phyloP scores from a whole-genome alignment of 2,329 filamentous ascomycete species.

The Fusarium mundagurra region DNA sequence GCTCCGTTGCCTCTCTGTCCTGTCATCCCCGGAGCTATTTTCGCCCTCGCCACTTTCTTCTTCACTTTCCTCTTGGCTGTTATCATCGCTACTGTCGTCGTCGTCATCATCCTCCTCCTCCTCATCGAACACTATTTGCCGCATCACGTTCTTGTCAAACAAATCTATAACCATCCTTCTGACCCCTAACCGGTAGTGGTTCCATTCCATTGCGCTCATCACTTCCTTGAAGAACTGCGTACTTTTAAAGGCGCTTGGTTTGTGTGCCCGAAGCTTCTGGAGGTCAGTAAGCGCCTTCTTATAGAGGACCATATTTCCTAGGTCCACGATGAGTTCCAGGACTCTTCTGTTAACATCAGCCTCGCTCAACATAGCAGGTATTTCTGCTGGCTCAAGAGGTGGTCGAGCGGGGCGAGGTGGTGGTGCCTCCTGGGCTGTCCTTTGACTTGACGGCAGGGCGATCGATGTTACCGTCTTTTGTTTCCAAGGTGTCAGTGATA shows the following conservation, averaged over 20 bases:
- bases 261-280: slow-evolving; percentile 79
- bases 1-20: slow-evolving; percentile 68
- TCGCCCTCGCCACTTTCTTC: slow-evolving; percentile 57
- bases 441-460: slow-evolving; percentile 60
- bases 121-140: slow-evolving; percentile 80
- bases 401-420: slow-evolving; percentile 54
- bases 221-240: slow-evolving; percentile 84
- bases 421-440: slow-evolving; percentile 59
- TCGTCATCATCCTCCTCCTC: slow-evolving; percentile 52
- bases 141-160: slow-evolving; percentile 90
- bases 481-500: slow-evolving; percentile 73
- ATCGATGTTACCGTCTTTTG: slow-evolving; percentile 60
- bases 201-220: slow-evolving; percentile 84
- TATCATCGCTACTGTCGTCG: slow-evolving; percentile 70
- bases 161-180: slow-evolving; percentile 92
- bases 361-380: slow-evolving; percentile 62
- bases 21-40: slow-evolving; percentile 60
- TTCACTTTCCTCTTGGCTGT: slow-evolving; percentile 59
- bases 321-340: slow-evolving; percentile 83
- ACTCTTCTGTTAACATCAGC: slow-evolving; percentile 79
- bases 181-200: slow-evolving; percentile 88
- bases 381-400: slow-evolving; percentile 55
- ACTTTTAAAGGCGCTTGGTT: slow-evolving; percentile 78
- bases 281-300: slow-evolving; percentile 88
- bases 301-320: slow-evolving; percentile 93